Percentiles rank a stretch among this genome's conserved stretches.
Conservation (phyloP, 306 rosid species). For the Begonia loranthoides region DNA sequence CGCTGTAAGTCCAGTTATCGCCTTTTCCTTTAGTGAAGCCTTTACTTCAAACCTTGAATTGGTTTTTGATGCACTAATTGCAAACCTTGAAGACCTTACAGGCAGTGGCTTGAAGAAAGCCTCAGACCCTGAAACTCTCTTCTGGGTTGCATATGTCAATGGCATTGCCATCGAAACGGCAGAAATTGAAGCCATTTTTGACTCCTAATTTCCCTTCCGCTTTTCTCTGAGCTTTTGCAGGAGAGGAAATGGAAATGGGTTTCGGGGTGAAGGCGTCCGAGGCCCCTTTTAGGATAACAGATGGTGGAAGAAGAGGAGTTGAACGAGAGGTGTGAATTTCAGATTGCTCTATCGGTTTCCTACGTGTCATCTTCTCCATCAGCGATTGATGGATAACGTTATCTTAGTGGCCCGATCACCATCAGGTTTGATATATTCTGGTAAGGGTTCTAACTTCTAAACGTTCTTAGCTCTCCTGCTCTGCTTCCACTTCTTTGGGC, state of each 20-base stretch:
- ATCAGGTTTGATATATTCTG: neutral
- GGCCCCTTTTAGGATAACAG: conserved; percentile 18
- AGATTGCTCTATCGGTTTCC: conserved; percentile 31
- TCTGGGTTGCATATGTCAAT: conserved; percentile 14
- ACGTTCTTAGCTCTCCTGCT: neutral
- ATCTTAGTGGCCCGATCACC: neutral
- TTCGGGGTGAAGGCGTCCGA: neutral
- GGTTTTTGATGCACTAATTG: conserved; percentile 19
- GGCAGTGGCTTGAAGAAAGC: conserved; percentile 60
- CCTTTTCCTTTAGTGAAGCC: conserved; percentile 88
- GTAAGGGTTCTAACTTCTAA: neutral
- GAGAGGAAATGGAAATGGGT: conserved; percentile 1
- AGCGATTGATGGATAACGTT: neutral
- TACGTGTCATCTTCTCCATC: conserved; percentile 51
- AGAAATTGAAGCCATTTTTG: conserved; percentile 59
- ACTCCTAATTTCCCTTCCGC: neutral
- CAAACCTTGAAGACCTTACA: conserved; percentile 21
- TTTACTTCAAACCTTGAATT: conserved; percentile 36
- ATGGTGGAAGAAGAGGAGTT: conserved; percentile 9
- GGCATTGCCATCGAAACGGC: conserved; percentile 56
- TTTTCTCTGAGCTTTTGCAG: neutral
- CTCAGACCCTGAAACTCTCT: conserved; percentile 20
- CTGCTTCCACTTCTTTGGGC: no score
- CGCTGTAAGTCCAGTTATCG: conserved; percentile 53
- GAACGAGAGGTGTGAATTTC: conserved; percentile 37